Percentiles rank a stretch among this genome's conserved stretches.
Evolutionary conservation across 1,284 basidiomycete species (phyloP).

Genomic region (Sanghuangporus baumii): DNA sequence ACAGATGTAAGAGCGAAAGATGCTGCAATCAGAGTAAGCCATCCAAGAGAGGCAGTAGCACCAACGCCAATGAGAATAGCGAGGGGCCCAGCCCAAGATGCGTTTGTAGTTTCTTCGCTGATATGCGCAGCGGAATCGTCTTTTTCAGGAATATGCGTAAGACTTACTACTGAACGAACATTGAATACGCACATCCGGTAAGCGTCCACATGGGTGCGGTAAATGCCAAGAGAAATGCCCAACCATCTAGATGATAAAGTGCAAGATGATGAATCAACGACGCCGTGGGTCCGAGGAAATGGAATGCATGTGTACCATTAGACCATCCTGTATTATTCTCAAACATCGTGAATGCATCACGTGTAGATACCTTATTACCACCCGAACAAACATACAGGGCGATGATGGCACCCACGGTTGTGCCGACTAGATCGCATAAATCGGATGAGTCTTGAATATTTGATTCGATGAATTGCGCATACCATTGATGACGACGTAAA

Average conservation of each 20-base stretch:
- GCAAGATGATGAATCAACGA: background rate
- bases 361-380: constrained; percentile 52
- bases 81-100: constrained; percentile 63
- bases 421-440: constrained; percentile 38
- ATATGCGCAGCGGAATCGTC: constrained; percentile 79
- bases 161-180: background rate
- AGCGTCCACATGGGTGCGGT: constrained; percentile 75
- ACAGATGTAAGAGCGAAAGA: constrained; percentile 61
- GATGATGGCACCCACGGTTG: constrained; percentile 54
- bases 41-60: constrained; percentile 56
- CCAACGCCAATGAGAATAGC: constrained; percentile 67
- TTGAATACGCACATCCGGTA: constrained; percentile 52
- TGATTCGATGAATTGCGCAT: constrained; percentile 18
- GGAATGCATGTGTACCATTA: constrained; percentile 36
- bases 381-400: constrained; percentile 52
- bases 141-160: constrained; percentile 23
- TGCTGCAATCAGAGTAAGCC: constrained; percentile 56
- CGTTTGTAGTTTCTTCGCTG: constrained; percentile 66
- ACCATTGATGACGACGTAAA: constrained; percentile 63
- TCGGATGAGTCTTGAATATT: background rate
- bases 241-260: constrained; percentile 41
- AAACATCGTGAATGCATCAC: constrained; percentile 60
- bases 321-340: constrained; percentile 70
- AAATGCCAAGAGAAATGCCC: constrained; percentile 69
- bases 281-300: background rate